Evolutionary conservation across 2,329 filamentous ascomycete genomes (phyloP).

Genomic region (Tolypocladium guangdongense): DNA sequence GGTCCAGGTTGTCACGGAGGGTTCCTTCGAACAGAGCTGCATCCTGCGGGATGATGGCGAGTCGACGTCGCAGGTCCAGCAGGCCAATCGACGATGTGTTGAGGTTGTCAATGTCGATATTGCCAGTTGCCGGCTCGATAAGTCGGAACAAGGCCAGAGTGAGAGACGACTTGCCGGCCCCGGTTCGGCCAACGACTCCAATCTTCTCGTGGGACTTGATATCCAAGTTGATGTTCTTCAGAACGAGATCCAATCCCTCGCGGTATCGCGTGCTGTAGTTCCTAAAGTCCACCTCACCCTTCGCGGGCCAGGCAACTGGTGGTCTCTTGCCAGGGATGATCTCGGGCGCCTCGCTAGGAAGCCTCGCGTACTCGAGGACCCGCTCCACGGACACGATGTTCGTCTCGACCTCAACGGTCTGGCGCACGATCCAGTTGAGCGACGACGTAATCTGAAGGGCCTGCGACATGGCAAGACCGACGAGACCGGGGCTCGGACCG

Average conservation of each 20-base stretch:
- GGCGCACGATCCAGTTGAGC: conserved; percentile 96
- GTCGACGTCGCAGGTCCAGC: conserved; percentile 72
- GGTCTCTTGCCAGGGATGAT: conserved; percentile 82
- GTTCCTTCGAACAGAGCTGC: conserved; percentile 91
- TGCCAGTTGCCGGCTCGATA: conserved; percentile 74
- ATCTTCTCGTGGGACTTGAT: conserved; percentile 98
- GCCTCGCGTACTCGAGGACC: conserved; percentile 84
- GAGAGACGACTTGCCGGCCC: conserved; percentile 89
- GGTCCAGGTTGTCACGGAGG: conserved; percentile 90
- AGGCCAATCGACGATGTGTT: conserved; percentile 87
- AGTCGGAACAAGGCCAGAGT: conserved; percentile 91
- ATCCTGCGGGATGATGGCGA: conserved; percentile 97
- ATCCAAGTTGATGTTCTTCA: conserved; percentile 84
- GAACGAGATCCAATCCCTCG: conserved; percentile 75
- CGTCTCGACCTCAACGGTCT: conserved; percentile 99
- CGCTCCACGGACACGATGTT: conserved; percentile 98
- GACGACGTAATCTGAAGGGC: conserved; percentile 94
- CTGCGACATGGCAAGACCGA: conserved; percentile 94
- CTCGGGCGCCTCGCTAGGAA: conserved; percentile 90
- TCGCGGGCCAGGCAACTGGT: conserved; percentile 80
- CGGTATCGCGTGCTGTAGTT: conserved; percentile 94
- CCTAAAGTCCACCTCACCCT: conserved; percentile 80
- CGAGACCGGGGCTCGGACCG: conserved; percentile 57
- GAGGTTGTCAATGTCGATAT: conserved; percentile 80
- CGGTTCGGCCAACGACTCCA: conserved; percentile 90